Evolutionary conservation across 2,329 filamentous ascomycete species (phyloP), one percentile per base, ranked within the genome.

Genomic region (Beauveria asiatica): DNA sequence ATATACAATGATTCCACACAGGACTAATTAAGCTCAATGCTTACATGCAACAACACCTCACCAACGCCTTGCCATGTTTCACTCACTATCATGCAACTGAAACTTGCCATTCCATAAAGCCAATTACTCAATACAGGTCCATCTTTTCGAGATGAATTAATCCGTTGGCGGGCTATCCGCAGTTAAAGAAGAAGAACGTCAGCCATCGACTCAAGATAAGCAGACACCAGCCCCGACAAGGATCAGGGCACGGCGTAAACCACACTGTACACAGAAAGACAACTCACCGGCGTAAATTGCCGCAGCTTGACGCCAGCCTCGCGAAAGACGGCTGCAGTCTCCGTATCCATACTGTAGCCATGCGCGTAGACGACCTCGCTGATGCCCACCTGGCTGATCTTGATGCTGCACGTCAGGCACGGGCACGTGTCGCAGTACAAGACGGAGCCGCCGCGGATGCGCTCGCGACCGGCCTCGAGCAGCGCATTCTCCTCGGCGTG

Each of bases 401-500:
- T 99, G 78, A 99, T 96, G 68, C 91, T 96, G 74, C 94, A 99
- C 2, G 94, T 99, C 72, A 99, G 78, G 72, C 94, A 99, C 4
- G 94, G 94, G 73, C 94, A 99, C 66, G 92, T 97, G 71, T 97
- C 90, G 74, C 92, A 97, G 75, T 97, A 99, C 27, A 99, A 77
- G 54, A 91, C 89, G 42, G 89, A 84, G 5, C 87, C 89, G 59
- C 90, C 88, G 21, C 90, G 80, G 66, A 99, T 91, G 61, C 94
- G 82, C 74, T 97, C 94, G 67, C 94, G 81, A 0, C 94, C 94
- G 21, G 94, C 94, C 77, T 99, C 94, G 10, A 99, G 80, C 61
- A 99, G 80, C 1, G 94, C 94, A 72, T 99, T 99, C 76, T 99
- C 94, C 77, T 99, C 94, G 1, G 94, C 94, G 72, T 99, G 94